Evolutionary conservation across 371 early-diverging fungal genomes (phyloP).

Genomic region (Entomophthora muscae): DNA sequence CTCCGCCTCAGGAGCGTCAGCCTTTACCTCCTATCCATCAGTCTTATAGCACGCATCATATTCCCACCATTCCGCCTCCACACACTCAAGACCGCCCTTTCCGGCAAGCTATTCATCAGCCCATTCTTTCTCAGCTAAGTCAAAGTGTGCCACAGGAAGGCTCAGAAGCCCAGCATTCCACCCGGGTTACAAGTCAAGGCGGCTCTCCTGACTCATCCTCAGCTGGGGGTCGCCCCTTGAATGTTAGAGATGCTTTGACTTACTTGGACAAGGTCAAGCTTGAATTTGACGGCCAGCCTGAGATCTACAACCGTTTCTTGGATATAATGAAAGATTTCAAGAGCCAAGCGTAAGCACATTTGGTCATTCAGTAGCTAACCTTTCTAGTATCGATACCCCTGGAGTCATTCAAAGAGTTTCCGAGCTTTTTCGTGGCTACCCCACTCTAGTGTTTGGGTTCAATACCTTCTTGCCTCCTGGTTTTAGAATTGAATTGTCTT

Average conservation of each 20-base stretch:
- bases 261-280: slow-evolving; percentile 96
- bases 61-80: not conserved
- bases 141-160: not conserved
- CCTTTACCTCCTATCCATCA: not conserved
- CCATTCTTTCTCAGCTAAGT: not conserved
- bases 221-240: slow-evolving; percentile 16
- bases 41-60: not conserved
- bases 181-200: not conserved
- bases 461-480: slow-evolving; percentile 98
- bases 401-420: slow-evolving; percentile 97
- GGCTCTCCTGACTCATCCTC: not conserved
- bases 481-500: slow-evolving; percentile 76
- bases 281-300: slow-evolving; percentile 81
- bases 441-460: slow-evolving; percentile 88
- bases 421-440: slow-evolving; percentile 82
- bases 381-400: slow-evolving; percentile 79
- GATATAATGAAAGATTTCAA: slow-evolving; percentile 99
- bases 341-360: slow-evolving; percentile 57
- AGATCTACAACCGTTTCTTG: slow-evolving; percentile 93
- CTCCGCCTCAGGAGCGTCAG: not conserved
- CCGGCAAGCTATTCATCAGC: slow-evolving; percentile 4
- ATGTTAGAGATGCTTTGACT: slow-evolving; percentile 80
- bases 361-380: not conserved
- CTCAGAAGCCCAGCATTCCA: too few species aligned
- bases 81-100: not conserved